A percentile compares a stretch with the other conserved stretches of the same genome.
Conservation (phyloP, 1,139 yeast genomes). For the Blastobotrys proliferans region DNA sequence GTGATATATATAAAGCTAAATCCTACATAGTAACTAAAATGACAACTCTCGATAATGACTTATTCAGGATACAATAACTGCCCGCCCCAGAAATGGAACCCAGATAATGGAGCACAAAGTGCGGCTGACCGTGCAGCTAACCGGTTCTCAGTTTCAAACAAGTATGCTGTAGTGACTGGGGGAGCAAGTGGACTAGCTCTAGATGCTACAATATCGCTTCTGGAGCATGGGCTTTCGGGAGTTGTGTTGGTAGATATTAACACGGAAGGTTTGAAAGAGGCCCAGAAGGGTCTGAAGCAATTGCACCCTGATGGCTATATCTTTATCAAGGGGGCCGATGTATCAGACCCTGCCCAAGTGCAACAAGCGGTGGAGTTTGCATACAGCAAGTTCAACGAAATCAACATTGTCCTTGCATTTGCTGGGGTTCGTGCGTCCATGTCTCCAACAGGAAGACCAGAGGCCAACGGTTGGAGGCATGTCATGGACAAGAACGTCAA, state of each 20-base stretch:
- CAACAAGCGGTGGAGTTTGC: slow-evolving; percentile 7
- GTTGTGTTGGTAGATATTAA: slow-evolving; percentile 11
- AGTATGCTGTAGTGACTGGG: slow-evolving; percentile 13
- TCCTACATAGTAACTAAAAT: neutral
- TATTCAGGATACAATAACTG: neutral
- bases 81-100: neutral
- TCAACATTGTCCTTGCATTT: slow-evolving; percentile 14
- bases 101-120: too few species aligned
- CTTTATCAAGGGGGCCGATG: slow-evolving; percentile 3
- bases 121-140: slow-evolving; percentile 2
- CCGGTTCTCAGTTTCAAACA: slow-evolving; percentile 10
- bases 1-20: neutral
- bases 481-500: slow-evolving; percentile 33
- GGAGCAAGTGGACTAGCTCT: slow-evolving; percentile 14
- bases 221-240: slow-evolving; percentile 14
- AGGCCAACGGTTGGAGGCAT: slow-evolving; percentile 2
- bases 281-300: slow-evolving; percentile 2
- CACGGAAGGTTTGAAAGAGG: slow-evolving; percentile 2
- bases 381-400: neutral
- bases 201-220: slow-evolving; percentile 9
- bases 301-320: slow-evolving; percentile 5
- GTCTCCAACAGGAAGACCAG: neutral
- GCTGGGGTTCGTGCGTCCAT: slow-evolving; percentile 10
- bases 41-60: neutral
- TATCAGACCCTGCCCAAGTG: slow-evolving; percentile 5